Percentiles rank a stretch among this genome's conserved stretches.
Conservation (phyloP, 192 early-diverging fungal species). For the Podila epigama region DNA sequence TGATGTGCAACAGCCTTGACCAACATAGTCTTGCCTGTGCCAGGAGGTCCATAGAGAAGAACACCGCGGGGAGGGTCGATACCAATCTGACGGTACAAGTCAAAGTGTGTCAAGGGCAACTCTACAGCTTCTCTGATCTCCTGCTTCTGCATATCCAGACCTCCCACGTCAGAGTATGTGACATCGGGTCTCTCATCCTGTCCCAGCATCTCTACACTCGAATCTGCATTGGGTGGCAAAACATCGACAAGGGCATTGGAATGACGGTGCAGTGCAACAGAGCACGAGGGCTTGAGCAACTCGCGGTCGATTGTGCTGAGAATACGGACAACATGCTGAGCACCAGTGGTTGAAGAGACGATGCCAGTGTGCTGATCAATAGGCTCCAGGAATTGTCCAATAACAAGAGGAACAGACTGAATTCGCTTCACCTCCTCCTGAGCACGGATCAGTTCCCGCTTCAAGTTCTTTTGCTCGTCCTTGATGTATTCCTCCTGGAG, state of each 20-base stretch:
- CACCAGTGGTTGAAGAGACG: constrained; percentile 91
- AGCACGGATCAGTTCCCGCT: constrained; percentile 92
- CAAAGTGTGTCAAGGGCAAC: constrained; percentile 96
- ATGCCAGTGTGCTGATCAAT: constrained; percentile 98
- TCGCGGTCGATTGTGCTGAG: constrained; percentile 97
- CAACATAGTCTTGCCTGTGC: constrained; percentile 98
- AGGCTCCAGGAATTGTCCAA: constrained; percentile 98
- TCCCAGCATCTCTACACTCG: constrained; percentile 87
- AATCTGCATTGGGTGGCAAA: constrained; percentile 94
- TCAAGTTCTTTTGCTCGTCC: constrained; percentile 97
- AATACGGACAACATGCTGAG: constrained; percentile 93
- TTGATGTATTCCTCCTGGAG: constrained; percentile 99
- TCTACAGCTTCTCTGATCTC: constrained; percentile 97
- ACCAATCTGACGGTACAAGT: constrained; percentile 97
- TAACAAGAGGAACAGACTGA: constrained; percentile 95
- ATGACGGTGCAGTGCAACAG: constrained; percentile 95
- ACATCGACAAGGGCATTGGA: constrained; percentile 98
- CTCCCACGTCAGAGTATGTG: constrained; percentile 82
- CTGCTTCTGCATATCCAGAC: constrained; percentile 91
- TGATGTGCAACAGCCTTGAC: constrained; percentile 99
- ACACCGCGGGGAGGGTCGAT: constrained; percentile 99
- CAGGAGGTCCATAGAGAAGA: constrained; percentile 98
- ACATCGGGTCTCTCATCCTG: constrained; percentile 85
- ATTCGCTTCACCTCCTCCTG: constrained; percentile 99
- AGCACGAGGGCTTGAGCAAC: constrained; percentile 92